These are phyloP conservation scores for Musa itinerans DNA, from an alignment of 176 grass and related monocot genomes.

Conservation along the genomic window DNA sequence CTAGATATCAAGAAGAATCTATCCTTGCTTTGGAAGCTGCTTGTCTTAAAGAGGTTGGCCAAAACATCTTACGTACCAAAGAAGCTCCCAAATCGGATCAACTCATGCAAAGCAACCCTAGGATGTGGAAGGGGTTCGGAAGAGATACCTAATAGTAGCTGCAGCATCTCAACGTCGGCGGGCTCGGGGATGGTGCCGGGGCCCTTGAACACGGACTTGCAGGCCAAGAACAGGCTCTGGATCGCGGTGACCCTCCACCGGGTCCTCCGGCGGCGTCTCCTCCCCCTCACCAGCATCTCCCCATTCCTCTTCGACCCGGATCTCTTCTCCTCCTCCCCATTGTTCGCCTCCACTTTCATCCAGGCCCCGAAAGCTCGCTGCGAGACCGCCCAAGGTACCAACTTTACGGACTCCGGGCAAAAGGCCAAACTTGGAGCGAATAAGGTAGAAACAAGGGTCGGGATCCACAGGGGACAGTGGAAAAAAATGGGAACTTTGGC, in stretches of 20 bases:
- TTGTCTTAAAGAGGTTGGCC: too few relatives aligned
- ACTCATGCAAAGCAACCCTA: neutral
- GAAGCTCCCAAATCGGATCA: neutral
- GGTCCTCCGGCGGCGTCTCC: constrained; percentile 6
- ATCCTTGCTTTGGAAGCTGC: too few relatives aligned
- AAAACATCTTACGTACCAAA: too few relatives aligned
- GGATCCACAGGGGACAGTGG: neutral
- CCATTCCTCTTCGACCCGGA: constrained; percentile 16
- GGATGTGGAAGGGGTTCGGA: neutral
- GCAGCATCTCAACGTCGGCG: constrained; percentile 44
- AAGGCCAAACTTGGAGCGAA: neutral
- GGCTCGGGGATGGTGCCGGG: constrained; percentile 60
- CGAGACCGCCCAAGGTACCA: neutral
- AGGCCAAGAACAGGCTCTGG: constrained; percentile 63
- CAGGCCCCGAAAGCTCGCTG: neutral
- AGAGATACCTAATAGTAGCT: constrained; percentile 49
- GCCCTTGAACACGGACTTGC: constrained; percentile 64
- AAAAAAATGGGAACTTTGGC: neutral
- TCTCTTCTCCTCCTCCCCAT: constrained; percentile 3
- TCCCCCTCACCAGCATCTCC: neutral
- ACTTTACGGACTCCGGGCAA: neutral
- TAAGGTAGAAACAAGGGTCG: neutral
- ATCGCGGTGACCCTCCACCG: constrained; percentile 31
- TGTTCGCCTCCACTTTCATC: constrained; percentile 54
- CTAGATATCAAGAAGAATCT: neutral